Evolutionary conservation across 192 early-diverging fungal genomes (phyloP), one percentile per base, ranked within the genome.

Genomic region (Umbelopsis sp.): DNA sequence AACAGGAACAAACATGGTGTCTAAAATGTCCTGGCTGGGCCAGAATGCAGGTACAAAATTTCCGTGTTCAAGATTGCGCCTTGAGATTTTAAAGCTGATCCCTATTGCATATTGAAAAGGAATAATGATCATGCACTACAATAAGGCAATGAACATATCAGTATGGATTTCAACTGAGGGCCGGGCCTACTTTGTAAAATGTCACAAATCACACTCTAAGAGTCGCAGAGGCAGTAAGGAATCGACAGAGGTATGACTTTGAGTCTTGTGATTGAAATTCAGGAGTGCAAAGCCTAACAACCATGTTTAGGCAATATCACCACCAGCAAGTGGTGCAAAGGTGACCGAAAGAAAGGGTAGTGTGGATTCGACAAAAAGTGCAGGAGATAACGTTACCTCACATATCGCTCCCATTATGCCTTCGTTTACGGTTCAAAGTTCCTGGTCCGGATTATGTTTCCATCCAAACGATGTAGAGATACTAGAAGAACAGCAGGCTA

Each of bases 151-250:
- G 37, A 82, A 85, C 70, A 51, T 88, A 18, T 91, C 78, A 64
- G 80, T 74, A 2, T 90, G 88, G 86, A 75, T 89, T 25, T 76
- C 86, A 20, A 68, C 78, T 7, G 80, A 83, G 35, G 91, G 91
- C n/a, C 71, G 79, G 27, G 91, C 81, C n/a, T 93, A 91, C 73
- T 73, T 91, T 66, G 82, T 86, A 6, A 78, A 85, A 66, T 83
- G 77, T 70, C 30, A 27, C 3, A 61, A 35, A 35, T 61, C 55
- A 15, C 55, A 35, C 30, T 76, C 69, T 47, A 75, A 71, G 27
- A 65, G 75, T 27, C 66, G 61, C 10, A 53, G 66, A 20, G 48
- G 58, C 58, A 80, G 74, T 67, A 67, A 64, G 41, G 70, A 46
- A 66, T 73, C 20, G 77, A 72, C 35, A 49, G 72, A 48, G 70